Evolutionary conservation across 1,284 basidiomycete species (phyloP).

Genomic region (Cutaneotrichosporon dermatis): DNA sequence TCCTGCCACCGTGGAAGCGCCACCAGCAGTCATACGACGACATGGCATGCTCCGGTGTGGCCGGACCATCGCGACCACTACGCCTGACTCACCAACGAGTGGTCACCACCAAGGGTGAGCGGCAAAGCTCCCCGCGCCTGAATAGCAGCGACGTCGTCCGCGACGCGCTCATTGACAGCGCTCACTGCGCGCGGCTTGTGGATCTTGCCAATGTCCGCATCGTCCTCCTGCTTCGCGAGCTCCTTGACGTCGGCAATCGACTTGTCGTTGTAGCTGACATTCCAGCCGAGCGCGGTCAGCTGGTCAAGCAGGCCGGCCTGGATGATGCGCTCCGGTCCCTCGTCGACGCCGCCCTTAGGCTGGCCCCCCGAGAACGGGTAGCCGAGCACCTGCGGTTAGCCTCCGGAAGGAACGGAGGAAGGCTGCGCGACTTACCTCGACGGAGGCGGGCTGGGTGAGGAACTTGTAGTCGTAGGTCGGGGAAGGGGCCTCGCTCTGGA

Average conservation of each 20-base stretch:
- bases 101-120: conserved; percentile 93
- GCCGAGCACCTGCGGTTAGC: conserved; percentile 57
- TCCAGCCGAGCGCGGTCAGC: conserved; percentile 76
- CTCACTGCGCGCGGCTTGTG: conserved; percentile 85
- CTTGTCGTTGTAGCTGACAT: conserved; percentile 80
- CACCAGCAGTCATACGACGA: too few species aligned
- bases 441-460: conserved; percentile 63
- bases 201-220: conserved; percentile 79
- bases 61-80: too few species aligned
- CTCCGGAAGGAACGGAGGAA: too few species aligned
- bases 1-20: too few species aligned
- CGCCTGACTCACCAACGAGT: conserved; percentile 65
- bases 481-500: conserved; percentile 6
- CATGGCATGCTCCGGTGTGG: too few species aligned
- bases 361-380: conserved; percentile 61
- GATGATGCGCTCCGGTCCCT: conserved; percentile 80
- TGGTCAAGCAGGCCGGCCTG: conserved; percentile 76
- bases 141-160: conserved; percentile 69
- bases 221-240: conserved; percentile 45
- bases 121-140: conserved; percentile 74
- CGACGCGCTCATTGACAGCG: conserved; percentile 74
- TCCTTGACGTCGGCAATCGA: conserved; percentile 69
- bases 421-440: conserved; percentile 55
- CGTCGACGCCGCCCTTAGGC: conserved; percentile 81
- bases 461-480: conserved; percentile 52